Percentiles rank a stretch among this genome's conserved stretches.
Conservation (phyloP, 2,329 filamentous ascomycete genomes). For the Penicillium capsulatum region DNA sequence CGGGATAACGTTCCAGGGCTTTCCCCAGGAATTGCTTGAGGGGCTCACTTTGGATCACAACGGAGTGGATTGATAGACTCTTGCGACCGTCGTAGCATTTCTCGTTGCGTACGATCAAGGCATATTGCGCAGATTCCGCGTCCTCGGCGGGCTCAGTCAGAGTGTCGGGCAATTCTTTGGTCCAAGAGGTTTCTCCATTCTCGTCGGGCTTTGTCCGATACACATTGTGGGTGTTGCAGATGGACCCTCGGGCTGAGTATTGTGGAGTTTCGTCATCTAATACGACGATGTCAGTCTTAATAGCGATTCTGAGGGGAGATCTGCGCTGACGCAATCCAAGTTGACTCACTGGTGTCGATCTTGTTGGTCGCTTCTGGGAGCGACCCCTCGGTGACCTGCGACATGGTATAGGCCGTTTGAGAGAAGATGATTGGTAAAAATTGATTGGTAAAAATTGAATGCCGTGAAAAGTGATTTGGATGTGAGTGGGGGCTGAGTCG, state of each 20-base stretch:
- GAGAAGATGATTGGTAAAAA: too few species aligned
- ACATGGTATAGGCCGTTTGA: too few species aligned
- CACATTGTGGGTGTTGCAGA: constrained; percentile 45
- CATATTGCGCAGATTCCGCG: constrained; percentile 58
- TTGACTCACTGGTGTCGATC: too few species aligned
- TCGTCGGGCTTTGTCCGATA: constrained; percentile 51
- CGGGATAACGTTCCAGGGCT: constrained; percentile 56
- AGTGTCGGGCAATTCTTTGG: constrained; percentile 53
- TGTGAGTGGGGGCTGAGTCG: too few species aligned
- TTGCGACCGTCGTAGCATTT: constrained; percentile 58
- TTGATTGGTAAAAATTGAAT: too few species aligned
- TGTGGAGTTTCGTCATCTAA: constrained; percentile 2
- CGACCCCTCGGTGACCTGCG: too few species aligned
- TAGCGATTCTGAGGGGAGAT: too few species aligned
- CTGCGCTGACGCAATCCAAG: too few species aligned
- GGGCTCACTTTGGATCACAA: constrained; percentile 60
- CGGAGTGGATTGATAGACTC: constrained; percentile 57
- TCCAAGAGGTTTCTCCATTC: constrained; percentile 53
- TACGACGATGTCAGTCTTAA: too few species aligned
- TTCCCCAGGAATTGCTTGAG: constrained; percentile 55
- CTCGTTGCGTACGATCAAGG: constrained; percentile 56
- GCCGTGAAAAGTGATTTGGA: too few species aligned
- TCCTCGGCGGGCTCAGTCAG: constrained; percentile 57
- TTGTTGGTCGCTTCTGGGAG: too few species aligned
- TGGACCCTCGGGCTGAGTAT: constrained; percentile 25